Evolutionary conservation across 164 flowering plant genomes (phyloP).

Genomic region (Hamamelis virginiana): DNA sequence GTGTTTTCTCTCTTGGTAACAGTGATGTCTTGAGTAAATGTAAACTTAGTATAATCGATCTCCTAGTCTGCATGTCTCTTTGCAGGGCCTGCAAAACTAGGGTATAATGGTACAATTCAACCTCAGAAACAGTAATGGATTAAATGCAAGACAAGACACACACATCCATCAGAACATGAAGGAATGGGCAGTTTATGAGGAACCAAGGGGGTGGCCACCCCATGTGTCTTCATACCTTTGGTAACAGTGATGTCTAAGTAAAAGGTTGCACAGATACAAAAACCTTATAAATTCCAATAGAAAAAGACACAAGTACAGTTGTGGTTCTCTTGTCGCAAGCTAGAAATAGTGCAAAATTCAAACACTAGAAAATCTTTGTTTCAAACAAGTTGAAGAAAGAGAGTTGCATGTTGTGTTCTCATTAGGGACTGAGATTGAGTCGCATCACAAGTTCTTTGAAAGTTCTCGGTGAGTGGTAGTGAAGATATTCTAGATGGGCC

Average conservation of each 20-base stretch:
- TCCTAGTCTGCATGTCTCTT: constrained; percentile 8
- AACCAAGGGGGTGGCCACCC: constrained; percentile 8
- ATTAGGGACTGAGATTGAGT: constrained; percentile 2
- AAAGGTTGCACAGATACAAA: constrained; percentile 22
- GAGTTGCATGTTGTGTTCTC: neutral
- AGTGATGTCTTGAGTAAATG: constrained; percentile 22
- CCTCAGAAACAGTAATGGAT: constrained; percentile 7
- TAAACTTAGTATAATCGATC: neutral
- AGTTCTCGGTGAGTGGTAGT: constrained; percentile 23
- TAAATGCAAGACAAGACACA: constrained; percentile 8
- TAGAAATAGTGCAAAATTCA: constrained; percentile 18
- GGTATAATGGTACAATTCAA: constrained; percentile 9
- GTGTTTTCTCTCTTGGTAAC: constrained; percentile 29
- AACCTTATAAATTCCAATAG: constrained; percentile 15
- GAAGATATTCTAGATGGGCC: constrained; percentile 20
- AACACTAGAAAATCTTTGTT: constrained; percentile 13
- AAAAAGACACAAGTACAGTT: constrained; percentile 36
- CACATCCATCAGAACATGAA: neutral
- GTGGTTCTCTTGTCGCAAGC: constrained; percentile 26
- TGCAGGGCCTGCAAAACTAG: constrained; percentile 12
- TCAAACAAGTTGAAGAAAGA: neutral
- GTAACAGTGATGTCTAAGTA: constrained; percentile 12
- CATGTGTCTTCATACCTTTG: constrained; percentile 15
- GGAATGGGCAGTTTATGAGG: constrained; percentile 12
- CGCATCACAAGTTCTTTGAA: neutral